Evolutionary conservation across 345 rosid species (phyloP), one percentile per base, ranked within the genome.

Genomic region (Eucalyptus tenuipes): DNA sequence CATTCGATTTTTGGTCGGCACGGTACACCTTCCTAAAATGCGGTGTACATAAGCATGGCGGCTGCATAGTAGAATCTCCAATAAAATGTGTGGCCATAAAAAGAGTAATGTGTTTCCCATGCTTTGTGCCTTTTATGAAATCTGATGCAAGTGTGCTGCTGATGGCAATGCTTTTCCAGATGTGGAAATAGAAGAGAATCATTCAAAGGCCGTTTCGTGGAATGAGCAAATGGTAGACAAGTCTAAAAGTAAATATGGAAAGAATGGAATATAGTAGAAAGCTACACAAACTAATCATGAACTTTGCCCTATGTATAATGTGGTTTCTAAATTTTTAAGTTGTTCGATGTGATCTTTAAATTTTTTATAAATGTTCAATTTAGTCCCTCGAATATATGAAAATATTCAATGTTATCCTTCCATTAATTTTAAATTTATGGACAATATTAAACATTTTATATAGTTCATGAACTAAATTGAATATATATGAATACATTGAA

Each of bases 291-390:
- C 25, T 52, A 52, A 3, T 5, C 57, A 52, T 52, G 57, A 52
- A 52, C 57, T 20, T 20, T 7, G 57, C 57, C 25, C 5, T 20
- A 52, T 52, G 9, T 52, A 52, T 20, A 52, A 52, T 52, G 0
- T 1, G 61, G 3, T 55, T 22, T 29, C 12, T 24, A 55, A 55
- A 55, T 25, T 55, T 55, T 55, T 55, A 24, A 55, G 24, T 24
- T 10, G 6, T 55, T 24, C 1, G 0, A 55, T 55, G 5, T 24
- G 12, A 5, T 55, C 6, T 55, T 10, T 4, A 55, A 8, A 0
- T 9, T 55, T 55, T 55, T 0, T 55, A 3, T 0, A 55, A 55
- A 55, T 55, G 1, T 55, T 55, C 27, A 24, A 24, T 55, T 55
- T 55, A 55, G 29, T 1, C 13, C 1, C 0, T 2, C 5, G 0